Percentiles rank a stretch among this genome's conserved stretches.
Evolutionary conservation across 176 grass and related monocot genomes (phyloP).

Genomic region (Aegilops speltoides): DNA sequence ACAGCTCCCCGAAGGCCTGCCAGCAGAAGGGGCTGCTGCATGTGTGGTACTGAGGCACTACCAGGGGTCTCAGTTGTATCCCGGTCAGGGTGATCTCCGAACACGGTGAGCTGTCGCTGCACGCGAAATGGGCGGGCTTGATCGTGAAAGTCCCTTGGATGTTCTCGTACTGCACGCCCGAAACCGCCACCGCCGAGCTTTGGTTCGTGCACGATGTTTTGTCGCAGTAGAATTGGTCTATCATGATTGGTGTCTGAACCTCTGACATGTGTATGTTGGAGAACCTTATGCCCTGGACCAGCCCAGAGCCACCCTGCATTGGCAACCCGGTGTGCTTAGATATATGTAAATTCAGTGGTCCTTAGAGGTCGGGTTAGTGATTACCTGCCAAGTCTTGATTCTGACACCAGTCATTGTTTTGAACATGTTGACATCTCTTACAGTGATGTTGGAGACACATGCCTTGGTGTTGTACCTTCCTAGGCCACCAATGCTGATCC

Average conservation of each 20-base stretch:
- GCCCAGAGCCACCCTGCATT: conserved; percentile 71
- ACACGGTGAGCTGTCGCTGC: conserved; percentile 71
- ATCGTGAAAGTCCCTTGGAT: conserved; percentile 76
- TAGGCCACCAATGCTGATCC: conserved; percentile 94
- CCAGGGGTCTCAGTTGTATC: conserved; percentile 57
- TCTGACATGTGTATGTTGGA: conserved; percentile 82
- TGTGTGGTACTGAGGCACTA: conserved; percentile 43
- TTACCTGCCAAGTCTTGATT: conserved; percentile 99
- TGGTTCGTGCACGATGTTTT: conserved; percentile 59
- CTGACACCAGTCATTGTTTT: conserved; percentile 91
- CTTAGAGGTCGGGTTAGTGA: too few relatives aligned
- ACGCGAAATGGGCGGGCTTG: conserved; percentile 74
- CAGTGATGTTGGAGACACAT: conserved; percentile 91
- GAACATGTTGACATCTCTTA: conserved; percentile 88
- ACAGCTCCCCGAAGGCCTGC: conserved; percentile 71
- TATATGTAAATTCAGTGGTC: too few relatives aligned
- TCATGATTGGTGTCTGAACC: conserved; percentile 83
- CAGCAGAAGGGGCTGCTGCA: conserved; percentile 76
- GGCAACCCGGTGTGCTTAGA: background rate
- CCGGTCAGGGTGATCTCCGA: conserved; percentile 72
- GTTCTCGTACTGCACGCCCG: conserved; percentile 73
- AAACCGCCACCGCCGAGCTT: conserved; percentile 53
- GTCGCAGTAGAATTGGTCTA: conserved; percentile 92
- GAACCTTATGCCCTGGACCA: conserved; percentile 67
- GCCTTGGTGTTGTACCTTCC: conserved; percentile 86